Evolutionary conservation across 169 alveolate genomes (phyloP).

Genomic region (Fabrea salina): DNA sequence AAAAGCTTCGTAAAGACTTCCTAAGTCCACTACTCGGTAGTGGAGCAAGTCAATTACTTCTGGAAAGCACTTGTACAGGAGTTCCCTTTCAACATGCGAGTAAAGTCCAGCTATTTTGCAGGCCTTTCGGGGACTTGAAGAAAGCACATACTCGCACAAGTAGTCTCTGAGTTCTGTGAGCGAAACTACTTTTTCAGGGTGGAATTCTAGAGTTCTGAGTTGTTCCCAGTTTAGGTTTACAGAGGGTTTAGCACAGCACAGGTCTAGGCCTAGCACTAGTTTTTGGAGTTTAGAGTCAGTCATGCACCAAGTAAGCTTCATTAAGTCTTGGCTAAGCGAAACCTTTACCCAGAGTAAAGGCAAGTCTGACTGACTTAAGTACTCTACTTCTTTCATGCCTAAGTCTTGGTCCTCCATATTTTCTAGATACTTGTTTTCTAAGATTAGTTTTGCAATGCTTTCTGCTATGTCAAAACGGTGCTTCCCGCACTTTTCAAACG

Average conservation of each 20-base stretch:
- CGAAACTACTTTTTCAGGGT: not conserved
- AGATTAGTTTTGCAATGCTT: not conserved
- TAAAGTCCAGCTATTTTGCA: not conserved
- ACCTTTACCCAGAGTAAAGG: slow-evolving; percentile 12
- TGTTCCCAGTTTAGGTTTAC: too few relatives aligned
- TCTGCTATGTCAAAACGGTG: not conserved
- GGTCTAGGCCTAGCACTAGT: not conserved
- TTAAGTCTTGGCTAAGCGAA: not conserved
- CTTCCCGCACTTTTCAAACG: not conserved
- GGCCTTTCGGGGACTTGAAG: not conserved
- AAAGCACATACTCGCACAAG: not conserved
- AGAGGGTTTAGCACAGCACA: too few relatives aligned
- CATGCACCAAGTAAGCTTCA: not conserved
- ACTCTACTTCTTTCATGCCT: not conserved
- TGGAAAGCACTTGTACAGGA: not conserved
- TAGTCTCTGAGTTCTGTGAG: not conserved
- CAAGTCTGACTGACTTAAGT: not conserved
- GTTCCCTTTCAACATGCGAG: not conserved
- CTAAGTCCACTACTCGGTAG: not conserved
- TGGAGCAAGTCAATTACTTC: not conserved
- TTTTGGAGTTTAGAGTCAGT: not conserved
- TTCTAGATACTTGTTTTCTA: not conserved
- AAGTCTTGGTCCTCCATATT: not conserved
- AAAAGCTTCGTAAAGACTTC: not conserved
- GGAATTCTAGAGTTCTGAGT: too few relatives aligned